These are phyloP conservation scores for Phytopythium delawarense DNA, from an alignment of 352 stramenopile genomes.

Conservation along the genomic window DNA sequence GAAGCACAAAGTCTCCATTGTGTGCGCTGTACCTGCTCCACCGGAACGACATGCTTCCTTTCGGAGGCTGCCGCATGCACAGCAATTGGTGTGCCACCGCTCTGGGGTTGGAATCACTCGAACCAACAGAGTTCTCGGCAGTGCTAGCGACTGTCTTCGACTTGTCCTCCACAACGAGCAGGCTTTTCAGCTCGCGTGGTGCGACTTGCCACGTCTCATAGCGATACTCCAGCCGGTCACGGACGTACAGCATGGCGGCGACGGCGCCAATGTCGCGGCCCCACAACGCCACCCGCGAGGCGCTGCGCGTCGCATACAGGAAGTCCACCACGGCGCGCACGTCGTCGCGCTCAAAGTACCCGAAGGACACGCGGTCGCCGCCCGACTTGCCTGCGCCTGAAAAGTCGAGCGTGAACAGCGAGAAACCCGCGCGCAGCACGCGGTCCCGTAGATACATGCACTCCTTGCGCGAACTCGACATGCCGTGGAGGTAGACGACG, in stretches of 20 bases:
- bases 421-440: conserved; percentile 58
- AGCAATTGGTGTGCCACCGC: conserved; percentile 27
- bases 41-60: conserved; percentile 40
- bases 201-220: conserved; percentile 53
- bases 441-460: conserved; percentile 57
- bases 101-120: not conserved
- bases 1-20: conserved; percentile 66
- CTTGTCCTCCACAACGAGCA: conserved; percentile 51
- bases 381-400: conserved; percentile 65
- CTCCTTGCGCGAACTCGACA: conserved; percentile 77
- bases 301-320: conserved; percentile 53
- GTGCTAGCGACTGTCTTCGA: conserved; percentile 2
- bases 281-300: conserved; percentile 58
- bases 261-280: conserved; percentile 59
- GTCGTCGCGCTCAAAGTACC: conserved; percentile 66
- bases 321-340: conserved; percentile 55
- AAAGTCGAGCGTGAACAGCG: conserved; percentile 67
- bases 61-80: conserved; percentile 37
- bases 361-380: conserved; percentile 64
- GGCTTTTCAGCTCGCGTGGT: conserved; percentile 21
- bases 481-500: conserved; percentile 73
- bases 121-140: not conserved
- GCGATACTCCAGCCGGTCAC: conserved; percentile 25
- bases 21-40: conserved; percentile 47
- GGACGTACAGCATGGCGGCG: conserved; percentile 49